Percentiles rank a stretch among this genome's conserved stretches.
Conservation (phyloP, 371 early-diverging fungal species). For the Blakeslea trispora region DNA sequence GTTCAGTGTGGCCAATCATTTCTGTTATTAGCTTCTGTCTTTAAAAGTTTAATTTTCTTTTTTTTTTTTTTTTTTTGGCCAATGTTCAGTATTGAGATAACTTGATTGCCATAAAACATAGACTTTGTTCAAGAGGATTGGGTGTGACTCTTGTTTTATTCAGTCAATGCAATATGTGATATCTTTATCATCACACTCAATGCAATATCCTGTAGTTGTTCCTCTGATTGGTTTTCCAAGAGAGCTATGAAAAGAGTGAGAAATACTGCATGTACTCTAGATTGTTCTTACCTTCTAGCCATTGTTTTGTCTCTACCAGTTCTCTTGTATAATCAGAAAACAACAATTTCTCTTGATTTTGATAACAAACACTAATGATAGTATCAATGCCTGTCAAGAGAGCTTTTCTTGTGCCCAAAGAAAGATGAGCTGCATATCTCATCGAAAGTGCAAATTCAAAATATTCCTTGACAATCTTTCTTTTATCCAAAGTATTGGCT, state of each 20-base stretch:
- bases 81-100: too few relatives aligned
- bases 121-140: too few relatives aligned
- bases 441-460: constrained; percentile 48
- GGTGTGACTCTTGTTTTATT: neutral
- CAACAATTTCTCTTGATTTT: constrained; percentile 32
- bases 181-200: constrained; percentile 7
- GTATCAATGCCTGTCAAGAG: constrained; percentile 41
- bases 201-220: constrained; percentile 12
- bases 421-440: constrained; percentile 26
- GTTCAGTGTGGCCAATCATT: too few relatives aligned
- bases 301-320: constrained; percentile 34
- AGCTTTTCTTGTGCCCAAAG: constrained; percentile 31
- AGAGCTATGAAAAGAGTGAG: too few relatives aligned
- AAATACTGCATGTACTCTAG: too few relatives aligned
- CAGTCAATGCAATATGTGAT: constrained; percentile 19
- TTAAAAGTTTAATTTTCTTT: too few relatives aligned
- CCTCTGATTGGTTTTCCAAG: constrained; percentile 16
- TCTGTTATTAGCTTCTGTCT: too few relatives aligned
- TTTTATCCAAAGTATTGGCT: constrained; percentile 48
- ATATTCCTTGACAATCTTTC: constrained; percentile 45
- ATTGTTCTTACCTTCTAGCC: constrained; percentile 40
- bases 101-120: too few relatives aligned
- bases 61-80: too few relatives aligned
- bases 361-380: constrained; percentile 36
- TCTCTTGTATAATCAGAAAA: constrained; percentile 34